Evolutionary conservation across 371 early-diverging fungal genomes (phyloP).

Genomic region (Mucor saturninus): DNA sequence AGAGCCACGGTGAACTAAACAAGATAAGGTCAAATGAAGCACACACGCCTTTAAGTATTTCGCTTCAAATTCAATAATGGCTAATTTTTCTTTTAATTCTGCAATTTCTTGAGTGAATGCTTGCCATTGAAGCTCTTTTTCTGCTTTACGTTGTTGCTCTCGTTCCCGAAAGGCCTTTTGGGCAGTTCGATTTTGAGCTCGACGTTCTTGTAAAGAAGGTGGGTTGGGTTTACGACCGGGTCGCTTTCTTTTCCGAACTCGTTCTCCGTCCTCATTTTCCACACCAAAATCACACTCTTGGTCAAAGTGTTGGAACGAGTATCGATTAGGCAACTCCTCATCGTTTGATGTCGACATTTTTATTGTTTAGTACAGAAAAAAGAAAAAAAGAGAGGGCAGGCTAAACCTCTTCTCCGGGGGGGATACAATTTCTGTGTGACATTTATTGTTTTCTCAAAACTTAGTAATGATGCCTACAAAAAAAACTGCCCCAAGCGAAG

Average conservation of each 20-base stretch:
- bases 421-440: background rate
- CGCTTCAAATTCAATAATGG: conserved; percentile 37
- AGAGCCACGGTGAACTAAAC: conserved; percentile 34
- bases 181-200: conserved; percentile 32
- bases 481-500: conserved; percentile 52
- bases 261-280: conserved; percentile 25
- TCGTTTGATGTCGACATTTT: background rate
- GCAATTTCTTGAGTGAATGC: conserved; percentile 30
- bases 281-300: conserved; percentile 32
- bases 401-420: background rate
- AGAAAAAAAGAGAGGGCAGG: background rate
- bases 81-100: conserved; percentile 24
- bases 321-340: background rate
- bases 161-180: conserved; percentile 33
- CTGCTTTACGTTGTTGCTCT: conserved; percentile 30
- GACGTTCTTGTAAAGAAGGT: conserved; percentile 25
- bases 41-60: conserved; percentile 45
- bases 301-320: conserved; percentile 31
- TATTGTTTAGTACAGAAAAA: background rate
- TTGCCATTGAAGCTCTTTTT: conserved; percentile 31
- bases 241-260: conserved; percentile 28
- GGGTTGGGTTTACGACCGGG: conserved; percentile 38
- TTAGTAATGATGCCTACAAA: conserved; percentile 51
- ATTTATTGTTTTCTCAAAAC: background rate
- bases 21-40: conserved; percentile 32